These are phyloP conservation scores for Pelargonium myrrhifolium DNA, from an alignment of 441 rosid species.

Conservation along the genomic window DNA sequence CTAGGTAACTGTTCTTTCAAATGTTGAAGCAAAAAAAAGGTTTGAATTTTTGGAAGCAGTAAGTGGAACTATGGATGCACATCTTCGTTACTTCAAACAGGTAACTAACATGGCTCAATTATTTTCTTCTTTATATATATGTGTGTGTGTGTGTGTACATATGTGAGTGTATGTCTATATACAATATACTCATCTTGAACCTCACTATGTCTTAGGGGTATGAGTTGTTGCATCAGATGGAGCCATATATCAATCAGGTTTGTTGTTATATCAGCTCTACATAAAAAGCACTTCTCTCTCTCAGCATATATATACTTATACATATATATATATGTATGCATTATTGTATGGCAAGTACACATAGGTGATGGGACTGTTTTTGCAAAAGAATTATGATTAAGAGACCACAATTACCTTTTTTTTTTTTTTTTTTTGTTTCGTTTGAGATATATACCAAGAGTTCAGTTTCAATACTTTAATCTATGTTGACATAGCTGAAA, in stretches of 20 bases:
- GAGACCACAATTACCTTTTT: not conserved
- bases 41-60: constrained; percentile 90
- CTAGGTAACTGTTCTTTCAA: constrained; percentile 73
- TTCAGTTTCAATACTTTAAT: not conserved
- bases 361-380: not conserved
- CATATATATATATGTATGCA: not conserved
- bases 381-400: not conserved
- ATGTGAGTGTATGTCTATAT: not conserved
- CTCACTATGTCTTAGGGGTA: constrained; percentile 48
- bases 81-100: constrained; percentile 90
- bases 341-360: not conserved
- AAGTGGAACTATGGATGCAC: constrained; percentile 89
- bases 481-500: not conserved
- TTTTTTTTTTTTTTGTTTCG: no score
- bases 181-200: not conserved
- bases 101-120: constrained; percentile 25
- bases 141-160: not conserved
- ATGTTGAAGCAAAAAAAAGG: constrained; percentile 82
- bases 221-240: constrained; percentile 84
- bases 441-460: no score
- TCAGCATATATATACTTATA: no score
- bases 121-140: not conserved
- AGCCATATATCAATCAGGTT: constrained; percentile 86
- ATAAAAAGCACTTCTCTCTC: not conserved
- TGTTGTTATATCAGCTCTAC: constrained; percentile 12